These are phyloP conservation scores for Simmondsia chinensis DNA, from an alignment of 148 eudicot species.

Conservation along the genomic window DNA sequence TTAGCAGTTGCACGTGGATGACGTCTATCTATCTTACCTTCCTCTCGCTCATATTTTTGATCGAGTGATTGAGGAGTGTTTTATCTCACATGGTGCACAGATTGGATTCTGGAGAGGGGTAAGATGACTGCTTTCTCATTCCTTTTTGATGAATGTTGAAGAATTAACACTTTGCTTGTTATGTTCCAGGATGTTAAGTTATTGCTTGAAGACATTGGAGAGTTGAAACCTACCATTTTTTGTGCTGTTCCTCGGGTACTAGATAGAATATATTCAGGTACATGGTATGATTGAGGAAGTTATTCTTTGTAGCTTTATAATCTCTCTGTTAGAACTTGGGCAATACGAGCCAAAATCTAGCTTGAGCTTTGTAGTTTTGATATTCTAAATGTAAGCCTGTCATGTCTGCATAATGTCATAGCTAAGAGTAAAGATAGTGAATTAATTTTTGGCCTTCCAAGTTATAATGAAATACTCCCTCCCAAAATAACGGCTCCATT, in stretches of 20 bases:
- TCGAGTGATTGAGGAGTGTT: slow-evolving; percentile 87
- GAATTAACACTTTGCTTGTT: slow-evolving; percentile 11
- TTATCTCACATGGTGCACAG: slow-evolving; percentile 71
- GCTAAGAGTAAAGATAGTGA: too few species aligned
- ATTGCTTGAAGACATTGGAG: slow-evolving; percentile 79
- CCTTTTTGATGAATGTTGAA: neutral
- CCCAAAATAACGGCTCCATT: too few species aligned
- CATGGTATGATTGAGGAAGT: neutral
- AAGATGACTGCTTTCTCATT: slow-evolving; percentile 29
- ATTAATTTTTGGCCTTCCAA: too few species aligned
- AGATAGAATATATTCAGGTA: slow-evolving; percentile 90
- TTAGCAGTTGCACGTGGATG: slow-evolving; percentile 52
- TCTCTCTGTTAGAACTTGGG: too few species aligned
- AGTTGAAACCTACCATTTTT: slow-evolving; percentile 75
- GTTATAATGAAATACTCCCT: too few species aligned
- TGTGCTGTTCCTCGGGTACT: slow-evolving; percentile 98
- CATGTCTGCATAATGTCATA: too few species aligned
- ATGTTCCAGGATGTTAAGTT: slow-evolving; percentile 72
- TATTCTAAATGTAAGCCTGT: too few species aligned
- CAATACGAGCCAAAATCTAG: too few species aligned
- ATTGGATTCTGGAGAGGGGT: slow-evolving; percentile 99
- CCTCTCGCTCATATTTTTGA: slow-evolving; percentile 98
- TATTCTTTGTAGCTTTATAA: neutral
- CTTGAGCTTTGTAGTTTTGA: too few species aligned
- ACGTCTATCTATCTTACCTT: slow-evolving; percentile 87